A percentile compares a stretch with the other conserved stretches of the same genome.
Conservation (phyloP, 2,329 filamentous ascomycete species). For the Sclerotinia nivalis region DNA sequence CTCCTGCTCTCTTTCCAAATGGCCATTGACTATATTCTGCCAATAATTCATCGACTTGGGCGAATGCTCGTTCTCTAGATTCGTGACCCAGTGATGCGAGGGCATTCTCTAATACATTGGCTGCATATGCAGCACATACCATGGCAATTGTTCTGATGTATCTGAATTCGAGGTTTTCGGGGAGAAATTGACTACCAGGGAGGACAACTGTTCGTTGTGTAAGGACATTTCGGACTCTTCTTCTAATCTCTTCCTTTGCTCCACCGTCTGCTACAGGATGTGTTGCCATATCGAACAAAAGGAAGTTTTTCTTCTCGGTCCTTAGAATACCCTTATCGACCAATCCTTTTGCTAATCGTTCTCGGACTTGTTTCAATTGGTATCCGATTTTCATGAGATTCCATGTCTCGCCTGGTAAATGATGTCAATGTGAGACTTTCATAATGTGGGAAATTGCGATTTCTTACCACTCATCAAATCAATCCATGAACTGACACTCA, state of each 20-base stretch:
- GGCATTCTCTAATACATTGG: constrained; percentile 98
- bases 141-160: constrained; percentile 90
- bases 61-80: constrained; percentile 89
- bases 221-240: constrained; percentile 87
- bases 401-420: constrained; percentile 84
- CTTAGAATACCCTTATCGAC: constrained; percentile 98
- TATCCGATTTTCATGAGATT: constrained; percentile 99
- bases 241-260: constrained; percentile 95
- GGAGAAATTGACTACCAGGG: constrained; percentile 81
- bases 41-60: constrained; percentile 92
- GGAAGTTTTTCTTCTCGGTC: constrained; percentile 98
- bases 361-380: constrained; percentile 97
- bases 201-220: constrained; percentile 94
- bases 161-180: constrained; percentile 91
- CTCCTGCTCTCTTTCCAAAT: constrained; percentile 77
- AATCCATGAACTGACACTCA: constrained; percentile 99
- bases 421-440: constrained; percentile 13
- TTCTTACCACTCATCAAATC: constrained; percentile 89
- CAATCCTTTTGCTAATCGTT: constrained; percentile 93
- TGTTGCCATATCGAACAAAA: constrained; percentile 99
- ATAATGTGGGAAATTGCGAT: constrained; percentile 15
- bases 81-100: constrained; percentile 91
- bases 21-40: constrained; percentile 98
- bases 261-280: constrained; percentile 95
- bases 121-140: constrained; percentile 97